Evolutionary conservation across 129 eudicot species (phyloP).

Genomic region (Daucus carota): DH1_v3.0 NC_030387.2:36231001-36231500

Average conservation of each 20-base stretch:
- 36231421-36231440: too few species aligned
- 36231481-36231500: too few species aligned
- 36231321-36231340: background rate
- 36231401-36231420: too few species aligned
- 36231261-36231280: background rate
- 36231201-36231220: conserved; percentile 35
- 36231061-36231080: conserved; percentile 26
- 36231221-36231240: conserved; percentile 60
- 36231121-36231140: conserved; percentile 69
- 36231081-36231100: conserved; percentile 26
- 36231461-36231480: too few species aligned
- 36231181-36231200: conserved; percentile 43
- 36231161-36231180: conserved; percentile 34
- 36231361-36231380: background rate
- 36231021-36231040: conserved; percentile 65
- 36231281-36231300: background rate
- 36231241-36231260: conserved; percentile 62
- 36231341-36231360: too few species aligned
- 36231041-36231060: conserved; percentile 54
- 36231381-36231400: too few species aligned
- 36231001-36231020: conserved; percentile 85
- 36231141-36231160: conserved; percentile 65
- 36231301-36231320: background rate
- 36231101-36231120: conserved; percentile 60
- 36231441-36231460: too few species aligned